Percentiles rank a stretch among this genome's conserved stretches.
Evolutionary conservation across 345 rosid species (phyloP).

Genomic region (Populus euphratica): DNA sequence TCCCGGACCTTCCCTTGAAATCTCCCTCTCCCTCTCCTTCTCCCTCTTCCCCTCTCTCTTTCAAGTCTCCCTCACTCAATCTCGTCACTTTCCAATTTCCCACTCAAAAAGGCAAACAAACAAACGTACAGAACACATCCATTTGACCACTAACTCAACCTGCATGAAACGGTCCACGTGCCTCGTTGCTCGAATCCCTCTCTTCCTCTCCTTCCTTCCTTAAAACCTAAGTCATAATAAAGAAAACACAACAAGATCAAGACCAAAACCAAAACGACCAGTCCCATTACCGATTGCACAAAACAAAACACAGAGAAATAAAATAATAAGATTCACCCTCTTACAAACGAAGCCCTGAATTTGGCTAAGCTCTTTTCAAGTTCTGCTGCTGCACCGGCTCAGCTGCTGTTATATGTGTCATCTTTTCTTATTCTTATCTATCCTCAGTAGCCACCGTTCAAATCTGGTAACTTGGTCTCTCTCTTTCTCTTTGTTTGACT

Average conservation of each 20-base stretch:
- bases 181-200: neutral
- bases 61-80: neutral
- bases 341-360: constrained; percentile 12
- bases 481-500: neutral
- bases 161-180: constrained; percentile 42
- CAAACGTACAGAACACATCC: too few species aligned
- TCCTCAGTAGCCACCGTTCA: constrained; percentile 1
- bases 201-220: neutral
- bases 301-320: neutral
- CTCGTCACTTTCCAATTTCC: neutral
- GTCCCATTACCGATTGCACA: too few species aligned
- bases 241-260: too few species aligned
- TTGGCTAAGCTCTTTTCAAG: neutral
- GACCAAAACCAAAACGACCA: too few species aligned
- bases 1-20: too few species aligned
- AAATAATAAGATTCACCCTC: constrained; percentile 12
- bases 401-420: neutral
- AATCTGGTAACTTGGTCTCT: constrained; percentile 23
- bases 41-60: too few species aligned
- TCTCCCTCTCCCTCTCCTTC: too few species aligned
- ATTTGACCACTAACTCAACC: neutral
- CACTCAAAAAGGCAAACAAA: neutral
- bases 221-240: too few species aligned
- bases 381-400: constrained; percentile 23
- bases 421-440: constrained; percentile 1